phyloP scores from a whole-genome alignment of 495 filamentous ascomycete genomes.

The Penicillium ochrochloron region DNA sequence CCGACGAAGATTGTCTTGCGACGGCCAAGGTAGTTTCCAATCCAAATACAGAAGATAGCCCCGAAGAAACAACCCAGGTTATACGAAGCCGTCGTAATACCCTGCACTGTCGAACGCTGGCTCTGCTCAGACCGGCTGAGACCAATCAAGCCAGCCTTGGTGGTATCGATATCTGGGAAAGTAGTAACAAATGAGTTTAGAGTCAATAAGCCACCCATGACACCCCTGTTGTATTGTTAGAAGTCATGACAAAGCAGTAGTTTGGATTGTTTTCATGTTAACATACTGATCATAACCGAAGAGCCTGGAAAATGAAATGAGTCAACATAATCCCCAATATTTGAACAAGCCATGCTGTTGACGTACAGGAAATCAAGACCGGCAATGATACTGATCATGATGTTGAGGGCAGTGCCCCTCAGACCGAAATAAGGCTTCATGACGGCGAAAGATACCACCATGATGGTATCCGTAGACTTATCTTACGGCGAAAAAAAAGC shows the following conservation, averaged over 20 bases:
- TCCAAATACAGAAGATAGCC: slow-evolving; percentile 67
- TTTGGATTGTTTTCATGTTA: background rate
- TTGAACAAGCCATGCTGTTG: background rate
- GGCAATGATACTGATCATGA: slow-evolving; percentile 68
- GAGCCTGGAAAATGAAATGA: slow-evolving; percentile 27
- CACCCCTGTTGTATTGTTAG: slow-evolving; percentile 42
- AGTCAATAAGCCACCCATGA: slow-evolving; percentile 61
- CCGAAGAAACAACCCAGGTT: slow-evolving; percentile 76
- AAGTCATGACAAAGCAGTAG: background rate
- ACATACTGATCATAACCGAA: slow-evolving; percentile 46
- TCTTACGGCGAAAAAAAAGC: background rate
- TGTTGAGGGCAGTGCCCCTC: slow-evolving; percentile 64
- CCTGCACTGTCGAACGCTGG: slow-evolving; percentile 55
- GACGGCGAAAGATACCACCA: slow-evolving; percentile 12
- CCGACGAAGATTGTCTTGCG: slow-evolving; percentile 72
- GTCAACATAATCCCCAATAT: background rate
- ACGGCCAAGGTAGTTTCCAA: slow-evolving; percentile 72
- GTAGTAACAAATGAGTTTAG: slow-evolving; percentile 50
- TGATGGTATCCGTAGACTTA: background rate
- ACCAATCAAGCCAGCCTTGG: slow-evolving; percentile 28
- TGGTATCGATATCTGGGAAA: slow-evolving; percentile 59
- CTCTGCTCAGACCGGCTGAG: slow-evolving; percentile 36
- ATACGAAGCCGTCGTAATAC: slow-evolving; percentile 66
- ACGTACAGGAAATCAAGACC: slow-evolving; percentile 67
- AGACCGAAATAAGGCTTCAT: slow-evolving; percentile 62